Base-by-base conservation (phyloP, 768 basidiomycete species). In the Vishniacozyma victoriae region DNA sequence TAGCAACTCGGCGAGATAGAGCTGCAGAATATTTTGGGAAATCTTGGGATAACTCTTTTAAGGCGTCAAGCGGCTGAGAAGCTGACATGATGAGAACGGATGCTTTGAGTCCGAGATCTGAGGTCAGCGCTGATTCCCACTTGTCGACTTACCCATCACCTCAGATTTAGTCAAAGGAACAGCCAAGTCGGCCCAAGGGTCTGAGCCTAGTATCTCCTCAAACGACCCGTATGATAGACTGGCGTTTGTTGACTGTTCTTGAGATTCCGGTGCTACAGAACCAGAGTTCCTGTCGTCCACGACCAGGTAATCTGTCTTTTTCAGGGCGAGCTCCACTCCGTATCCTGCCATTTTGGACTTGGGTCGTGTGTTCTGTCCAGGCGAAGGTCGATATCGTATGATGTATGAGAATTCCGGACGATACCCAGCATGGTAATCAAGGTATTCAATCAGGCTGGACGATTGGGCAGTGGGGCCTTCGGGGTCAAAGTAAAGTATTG, bases 271-370 rank as follows among this genome's bases (percentile, higher is more conserved):
- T 4, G 22, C 29, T 2, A 40, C 33, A 3, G 50, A 45, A 6
- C 37, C 42, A 7, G 56, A 49, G 3, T 36, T 70, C 37, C 95
- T 76, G 69, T 99, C 95, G 64, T 99, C 95, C 6, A 96, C 74
- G 3, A 85, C 90, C 12, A 96, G 79, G 67, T 97, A 99, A 61
- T 99, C 95, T 78, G 82, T 95, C 75, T 92, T 95, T 77, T 99
- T 99, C 59, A 99, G 72, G 58, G 93, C 89, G 44, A 99, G 75
- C 18, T 85, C 78, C 5, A 92, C 92, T 3, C 95, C 95, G 59
- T 89, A 99, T 4, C 93, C 93, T 3, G 85, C 82, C 6, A 99
- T 74, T 4, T 27, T 25, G 15, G 58, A 60, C 25, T 50, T 49
- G 12, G 25, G 29, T 36, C 36, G 19, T 39, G 29, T 25, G 50